Base-by-base conservation (phyloP, 2,329 filamentous ascomycete genomes). In the Falciphora oryzae region DNA sequence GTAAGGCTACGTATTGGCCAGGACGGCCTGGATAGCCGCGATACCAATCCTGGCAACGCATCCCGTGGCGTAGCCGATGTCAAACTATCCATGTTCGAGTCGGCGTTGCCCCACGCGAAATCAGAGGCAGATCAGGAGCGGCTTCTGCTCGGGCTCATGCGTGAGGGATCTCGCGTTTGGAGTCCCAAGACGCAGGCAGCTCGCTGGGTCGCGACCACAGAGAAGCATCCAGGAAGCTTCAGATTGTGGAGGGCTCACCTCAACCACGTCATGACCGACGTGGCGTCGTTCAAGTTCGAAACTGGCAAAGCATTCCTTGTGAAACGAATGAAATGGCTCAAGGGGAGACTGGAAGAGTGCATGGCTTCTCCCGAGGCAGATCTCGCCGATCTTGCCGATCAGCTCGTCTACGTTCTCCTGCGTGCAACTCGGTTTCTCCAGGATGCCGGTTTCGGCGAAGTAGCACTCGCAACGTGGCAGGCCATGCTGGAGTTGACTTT, bases 401-500 rank as follows among this genome's bases (percentile, higher is more conserved):
- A 85, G 66, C 80, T 85, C 63, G 76, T 92, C 2, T 92, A 96
- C 71, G 76, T 96, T 1, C 84, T 97, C 25, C 78, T 96, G 1
- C 85, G 92, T 57, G 73, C 89, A n/a, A 94, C 91, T 0, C 75
- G 85, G 2, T 90, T 95, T 71, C 80, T 94, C 35, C 81, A 87
- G 59, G 89, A 96, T 71, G 81, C 90, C 59, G 94, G 94, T 0
- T 97, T 90, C 72, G 79, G 82, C 59, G 94, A 97, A 73, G 79
- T 91, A 35, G 89, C 92, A 1, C 79, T 91, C 3, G 92, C 89
- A 13, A 81, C 89, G 6, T 97, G 94, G 93, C 94, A 98, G 76
- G 90, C 87, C 7, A 70, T 90, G 1, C 76, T 97, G 0, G 94
- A 97, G 71, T 80, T 89, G 63, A 86, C 85, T 25, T 83, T 92